Evolutionary conservation across 768 basidiomycete species (phyloP).

Genomic region (Kwoniella pini): DNA sequence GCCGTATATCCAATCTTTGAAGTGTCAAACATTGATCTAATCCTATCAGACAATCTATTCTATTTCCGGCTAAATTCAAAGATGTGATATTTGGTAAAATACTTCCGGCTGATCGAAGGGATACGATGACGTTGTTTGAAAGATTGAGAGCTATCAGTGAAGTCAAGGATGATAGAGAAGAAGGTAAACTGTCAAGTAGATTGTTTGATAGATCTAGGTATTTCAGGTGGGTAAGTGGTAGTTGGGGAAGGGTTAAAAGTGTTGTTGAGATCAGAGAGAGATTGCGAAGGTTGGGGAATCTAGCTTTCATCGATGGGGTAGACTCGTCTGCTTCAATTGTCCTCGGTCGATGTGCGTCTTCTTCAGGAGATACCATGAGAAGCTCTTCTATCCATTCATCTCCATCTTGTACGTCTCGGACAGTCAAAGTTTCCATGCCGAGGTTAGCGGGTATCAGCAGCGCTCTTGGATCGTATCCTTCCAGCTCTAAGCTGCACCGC

Average conservation of each 20-base stretch:
- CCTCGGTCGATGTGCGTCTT: background rate
- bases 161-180: constrained; percentile 70
- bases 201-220: constrained; percentile 89
- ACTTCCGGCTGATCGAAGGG: constrained; percentile 82
- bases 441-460: constrained; percentile 44
- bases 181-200: constrained; percentile 81
- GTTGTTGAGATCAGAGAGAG: constrained; percentile 38
- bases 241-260: constrained; percentile 38
- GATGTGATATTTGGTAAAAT: constrained; percentile 73
- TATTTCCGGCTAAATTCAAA: constrained; percentile 80
- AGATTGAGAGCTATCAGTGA: constrained; percentile 89
- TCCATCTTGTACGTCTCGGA: constrained; percentile 50
- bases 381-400: constrained; percentile 54
- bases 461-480: constrained; percentile 50
- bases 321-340: background rate
- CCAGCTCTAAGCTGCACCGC: constrained; percentile 45
- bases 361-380: constrained; percentile 9
- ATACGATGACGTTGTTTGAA: constrained; percentile 98
- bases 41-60: constrained; percentile 92
- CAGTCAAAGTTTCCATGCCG: constrained; percentile 46
- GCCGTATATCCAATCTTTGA: constrained; percentile 78
- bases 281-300: constrained; percentile 42
- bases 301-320: background rate
- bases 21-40: constrained; percentile 84
- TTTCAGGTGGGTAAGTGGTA: constrained; percentile 59